A percentile compares a stretch with the other conserved stretches of the same genome.
These are phyloP conservation scores for Hymenoscyphus occultus DNA, from an alignment of 2,329 filamentous ascomycete genomes.

Conservation along the genomic window DNA sequence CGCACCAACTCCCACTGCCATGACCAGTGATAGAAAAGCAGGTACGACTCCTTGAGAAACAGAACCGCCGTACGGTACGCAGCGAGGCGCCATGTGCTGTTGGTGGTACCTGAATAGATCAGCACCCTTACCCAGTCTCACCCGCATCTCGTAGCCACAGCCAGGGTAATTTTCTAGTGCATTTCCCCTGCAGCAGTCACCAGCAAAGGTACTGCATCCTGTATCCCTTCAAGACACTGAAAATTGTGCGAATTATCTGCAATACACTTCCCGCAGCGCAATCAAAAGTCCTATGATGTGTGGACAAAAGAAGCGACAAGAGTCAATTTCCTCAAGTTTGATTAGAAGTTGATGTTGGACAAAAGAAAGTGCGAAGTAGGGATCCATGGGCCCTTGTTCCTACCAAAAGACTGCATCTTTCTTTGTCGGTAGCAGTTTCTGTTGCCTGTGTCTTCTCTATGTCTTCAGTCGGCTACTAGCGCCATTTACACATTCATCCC, in stretches of 20 bases:
- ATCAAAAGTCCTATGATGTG: no score
- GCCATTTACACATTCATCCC: neutral
- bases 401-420: no score
- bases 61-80: neutral
- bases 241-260: neutral
- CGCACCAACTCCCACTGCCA: neutral
- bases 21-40: neutral
- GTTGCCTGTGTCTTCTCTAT: no score
- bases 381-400: no score
- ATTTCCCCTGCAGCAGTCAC: neutral
- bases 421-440: no score
- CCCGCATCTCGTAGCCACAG: neutral
- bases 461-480: neutral
- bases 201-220: neutral
- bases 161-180: constrained; percentile 1
- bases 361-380: no score
- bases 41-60: neutral
- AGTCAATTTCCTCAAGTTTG: no score
- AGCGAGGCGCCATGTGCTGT: constrained; percentile 7
- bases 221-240: neutral
- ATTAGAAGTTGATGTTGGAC: no score
- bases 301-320: no score
- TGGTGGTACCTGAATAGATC: constrained; percentile 3
- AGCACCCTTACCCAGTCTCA: neutral
- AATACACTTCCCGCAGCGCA: no score